A percentile compares a stretch with the other conserved stretches of the same genome.
phyloP scores from a whole-genome alignment of 1,139 yeast genomes.

The Candida albicans region DNA sequence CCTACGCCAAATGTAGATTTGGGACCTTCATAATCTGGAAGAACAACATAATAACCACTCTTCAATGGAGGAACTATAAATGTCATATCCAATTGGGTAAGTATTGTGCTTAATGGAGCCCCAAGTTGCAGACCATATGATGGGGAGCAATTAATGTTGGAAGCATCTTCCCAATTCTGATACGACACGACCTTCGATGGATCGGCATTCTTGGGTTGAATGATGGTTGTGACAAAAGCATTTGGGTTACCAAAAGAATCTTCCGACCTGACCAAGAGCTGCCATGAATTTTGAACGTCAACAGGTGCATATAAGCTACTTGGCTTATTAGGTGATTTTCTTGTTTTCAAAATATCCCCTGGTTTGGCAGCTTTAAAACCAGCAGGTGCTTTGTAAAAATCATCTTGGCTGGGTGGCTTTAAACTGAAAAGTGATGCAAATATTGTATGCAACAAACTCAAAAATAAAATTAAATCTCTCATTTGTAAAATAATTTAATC shows the following conservation, averaged over 20 bases:
- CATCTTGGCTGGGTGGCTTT: conserved; percentile 22
- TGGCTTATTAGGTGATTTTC: conserved; percentile 23
- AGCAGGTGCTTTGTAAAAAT: conserved; percentile 27
- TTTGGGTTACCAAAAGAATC: conserved; percentile 31
- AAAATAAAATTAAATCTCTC: neutral
- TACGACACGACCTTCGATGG: conserved; percentile 23
- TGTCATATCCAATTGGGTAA: conserved; percentile 21
- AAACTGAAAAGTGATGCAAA: neutral
- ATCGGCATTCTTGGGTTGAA: conserved; percentile 30
- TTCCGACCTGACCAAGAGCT: conserved; percentile 32
- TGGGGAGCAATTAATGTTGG: conserved; percentile 16
- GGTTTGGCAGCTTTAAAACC: conserved; percentile 24
- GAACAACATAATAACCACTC: conserved; percentile 28
- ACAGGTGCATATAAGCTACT: conserved; percentile 11
- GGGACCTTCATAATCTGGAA: conserved; percentile 27
- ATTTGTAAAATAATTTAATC: neutral
- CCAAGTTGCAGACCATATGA: conserved; percentile 17
- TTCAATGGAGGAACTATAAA: conserved; percentile 21
- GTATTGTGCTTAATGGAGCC: conserved; percentile 12
- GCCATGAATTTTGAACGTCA: conserved; percentile 25
- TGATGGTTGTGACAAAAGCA: conserved; percentile 33
- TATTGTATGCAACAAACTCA: neutral
- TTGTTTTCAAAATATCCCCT: conserved; percentile 27
- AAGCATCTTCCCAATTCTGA: conserved; percentile 17
- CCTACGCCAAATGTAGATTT: conserved; percentile 26